A percentile compares a stretch with the other conserved stretches of the same genome.
These are phyloP conservation scores for Cercospora berteroae DNA, from an alignment of 2,329 filamentous ascomycete genomes.

Conservation along the genomic window DNA sequence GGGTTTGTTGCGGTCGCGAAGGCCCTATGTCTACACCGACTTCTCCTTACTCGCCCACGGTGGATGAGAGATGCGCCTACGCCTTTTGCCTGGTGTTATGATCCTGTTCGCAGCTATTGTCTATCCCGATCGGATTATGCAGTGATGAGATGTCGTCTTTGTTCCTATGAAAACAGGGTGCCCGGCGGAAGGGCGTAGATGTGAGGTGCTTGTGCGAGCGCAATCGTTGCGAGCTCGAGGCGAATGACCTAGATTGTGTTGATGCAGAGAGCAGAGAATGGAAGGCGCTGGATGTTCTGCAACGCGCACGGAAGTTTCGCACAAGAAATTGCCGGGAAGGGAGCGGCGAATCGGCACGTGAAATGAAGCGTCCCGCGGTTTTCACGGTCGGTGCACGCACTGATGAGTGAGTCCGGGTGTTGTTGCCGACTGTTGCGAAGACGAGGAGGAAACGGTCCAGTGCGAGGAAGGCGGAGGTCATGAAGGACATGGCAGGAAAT, in stretches of 20 bases:
- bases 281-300: neutral
- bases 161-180: neutral
- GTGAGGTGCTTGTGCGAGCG: neutral
- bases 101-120: conserved; percentile 8
- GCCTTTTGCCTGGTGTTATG: neutral
- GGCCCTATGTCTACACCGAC: conserved; percentile 9
- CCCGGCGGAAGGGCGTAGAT: neutral
- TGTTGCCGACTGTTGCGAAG: neutral
- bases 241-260: neutral
- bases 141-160: neutral
- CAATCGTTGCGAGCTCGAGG: conserved; percentile 3
- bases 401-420: conserved; percentile 1
- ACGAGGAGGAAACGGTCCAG: neutral
- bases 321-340: neutral
- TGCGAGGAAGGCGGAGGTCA: neutral
- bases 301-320: neutral
- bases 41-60: conserved; percentile 5
- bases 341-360: neutral
- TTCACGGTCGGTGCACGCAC: neutral
- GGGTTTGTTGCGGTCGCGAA: conserved; percentile 7
- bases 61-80: conserved; percentile 2
- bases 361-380: neutral
- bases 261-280: neutral
- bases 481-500: neutral
- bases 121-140: neutral